Evolutionary conservation across 2,329 filamentous ascomycete species (phyloP), one percentile per base, ranked within the genome.

Genomic region (Aspergillus sp.): DNA sequence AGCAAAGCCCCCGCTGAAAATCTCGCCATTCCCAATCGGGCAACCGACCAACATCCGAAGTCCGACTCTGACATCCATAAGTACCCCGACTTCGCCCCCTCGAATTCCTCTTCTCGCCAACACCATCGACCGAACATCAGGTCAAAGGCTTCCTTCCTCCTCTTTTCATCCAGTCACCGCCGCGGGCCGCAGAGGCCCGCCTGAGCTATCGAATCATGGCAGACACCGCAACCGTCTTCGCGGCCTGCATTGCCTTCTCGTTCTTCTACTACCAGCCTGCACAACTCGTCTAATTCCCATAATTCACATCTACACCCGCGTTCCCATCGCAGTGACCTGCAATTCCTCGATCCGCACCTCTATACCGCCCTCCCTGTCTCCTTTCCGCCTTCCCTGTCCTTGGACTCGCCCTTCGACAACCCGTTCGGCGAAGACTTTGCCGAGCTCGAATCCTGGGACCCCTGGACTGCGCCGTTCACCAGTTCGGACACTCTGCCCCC

Each of bases 171-270:
- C 32, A 19, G 33, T 42, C 19, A 44, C 45, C 40, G 40, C 17
- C 16, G 35, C 50, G 50, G 50, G 50, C 50, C 50, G 32, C 22
- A 36, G 14, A 52, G 50, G 50, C 50, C 50, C 50, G 45, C 38
- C 33, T 41, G 40, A 32, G 50, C 22, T 16, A 52, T 52, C 47
- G 45, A 52, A 36, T 40, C 50, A 52, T 52, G 50, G 40, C 50
- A 24, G 45, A 45, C 45, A 35, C 42, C 32, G 49, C 43, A 40
- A 45, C 49, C 30, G 20, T 22, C 38, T 32, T 45, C 45, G 50
- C 32, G 16, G 32, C 49, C 33, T 26, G 32, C 33, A 8, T 16
- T 33, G 19, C 13, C 42, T 10, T 9, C 40, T 14, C 16, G 46
- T 9, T 10, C 45, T 22, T 48, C 10, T 45, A 8, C 45, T 52